These are phyloP conservation scores for Mycena galericulata DNA, from an alignment of 768 basidiomycete genomes.

Conservation along the genomic window DNA sequence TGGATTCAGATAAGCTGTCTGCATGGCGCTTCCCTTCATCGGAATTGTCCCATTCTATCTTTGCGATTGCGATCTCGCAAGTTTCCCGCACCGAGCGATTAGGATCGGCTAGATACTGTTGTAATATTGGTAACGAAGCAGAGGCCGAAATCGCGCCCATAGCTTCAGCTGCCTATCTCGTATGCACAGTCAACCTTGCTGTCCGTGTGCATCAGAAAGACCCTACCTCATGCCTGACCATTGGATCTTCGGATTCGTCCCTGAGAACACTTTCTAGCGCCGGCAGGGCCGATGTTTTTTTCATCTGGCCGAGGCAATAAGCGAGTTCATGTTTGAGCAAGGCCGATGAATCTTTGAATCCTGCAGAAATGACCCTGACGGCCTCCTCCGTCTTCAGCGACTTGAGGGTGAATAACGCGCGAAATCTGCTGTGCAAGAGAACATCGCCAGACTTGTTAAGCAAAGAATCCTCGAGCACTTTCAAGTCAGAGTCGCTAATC, in stretches of 20 bases:
- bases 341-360: constrained; percentile 88
- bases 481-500: constrained; percentile 63
- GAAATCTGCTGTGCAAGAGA: constrained; percentile 87
- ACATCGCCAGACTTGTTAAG: constrained; percentile 81
- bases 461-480: constrained; percentile 76
- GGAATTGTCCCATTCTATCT: constrained; percentile 93
- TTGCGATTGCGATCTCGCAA: constrained; percentile 95
- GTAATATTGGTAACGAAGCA: constrained; percentile 74
- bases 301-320: constrained; percentile 96
- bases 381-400: constrained; percentile 83
- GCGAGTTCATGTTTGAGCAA: constrained; percentile 97
- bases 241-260: constrained; percentile 82
- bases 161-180: constrained; percentile 91
- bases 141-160: constrained; percentile 91
- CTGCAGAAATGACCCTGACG: constrained; percentile 89
- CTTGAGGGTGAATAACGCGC: constrained; percentile 94
- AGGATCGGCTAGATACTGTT: constrained; percentile 76
- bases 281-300: constrained; percentile 77
- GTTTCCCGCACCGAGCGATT: constrained; percentile 90
- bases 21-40: constrained; percentile 72
- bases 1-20: constrained; percentile 43
- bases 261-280: constrained; percentile 82
- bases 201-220: neutral
- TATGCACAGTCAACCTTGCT: constrained; percentile 28
- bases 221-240: constrained; percentile 96